Evolutionary conservation across 768 basidiomycete genomes (phyloP).

Genomic region (Gautieria morchelliformis): DNA sequence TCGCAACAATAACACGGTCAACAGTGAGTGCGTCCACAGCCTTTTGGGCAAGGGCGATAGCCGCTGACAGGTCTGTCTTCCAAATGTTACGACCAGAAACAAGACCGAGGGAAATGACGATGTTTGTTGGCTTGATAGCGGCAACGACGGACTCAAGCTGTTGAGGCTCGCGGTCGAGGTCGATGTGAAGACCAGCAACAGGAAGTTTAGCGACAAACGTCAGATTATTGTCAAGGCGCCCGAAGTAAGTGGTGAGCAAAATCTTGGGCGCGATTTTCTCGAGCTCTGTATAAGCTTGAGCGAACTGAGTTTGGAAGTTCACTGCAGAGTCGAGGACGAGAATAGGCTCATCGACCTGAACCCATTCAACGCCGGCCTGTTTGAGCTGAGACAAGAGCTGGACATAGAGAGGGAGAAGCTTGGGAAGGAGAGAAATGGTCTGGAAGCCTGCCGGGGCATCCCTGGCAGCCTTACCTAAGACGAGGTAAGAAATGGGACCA

Average conservation of each 20-base stretch:
- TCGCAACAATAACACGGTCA: constrained; percentile 86
- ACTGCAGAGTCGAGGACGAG: constrained; percentile 86
- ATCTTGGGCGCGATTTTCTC: constrained; percentile 81
- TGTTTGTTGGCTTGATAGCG: constrained; percentile 73
- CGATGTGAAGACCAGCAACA: constrained; percentile 89
- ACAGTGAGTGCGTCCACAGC: constrained; percentile 75
- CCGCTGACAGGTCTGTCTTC: constrained; percentile 88
- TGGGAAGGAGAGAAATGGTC: constrained; percentile 81
- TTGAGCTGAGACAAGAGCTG: constrained; percentile 86
- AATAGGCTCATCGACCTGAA: constrained; percentile 95
- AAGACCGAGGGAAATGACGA: constrained; percentile 85
- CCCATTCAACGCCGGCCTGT: constrained; percentile 85
- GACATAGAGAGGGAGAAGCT: constrained; percentile 86
- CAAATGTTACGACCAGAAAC: constrained; percentile 99
- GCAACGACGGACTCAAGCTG: constrained; percentile 78
- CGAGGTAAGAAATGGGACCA: constrained; percentile 92
- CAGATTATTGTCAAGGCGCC: constrained; percentile 89
- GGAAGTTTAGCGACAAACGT: constrained; percentile 86
- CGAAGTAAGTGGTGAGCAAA: constrained; percentile 92
- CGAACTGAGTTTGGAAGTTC: constrained; percentile 69
- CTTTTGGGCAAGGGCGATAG: constrained; percentile 75
- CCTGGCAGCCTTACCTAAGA: constrained; percentile 85
- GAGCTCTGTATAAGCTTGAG: constrained; percentile 72
- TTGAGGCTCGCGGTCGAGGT: constrained; percentile 85
- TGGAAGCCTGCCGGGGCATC: constrained; percentile 78